Percentiles rank a stretch among this genome's conserved stretches.
phyloP scores from a whole-genome alignment of 2,329 filamentous ascomycete species.

The Aureobasidium sp. region DNA sequence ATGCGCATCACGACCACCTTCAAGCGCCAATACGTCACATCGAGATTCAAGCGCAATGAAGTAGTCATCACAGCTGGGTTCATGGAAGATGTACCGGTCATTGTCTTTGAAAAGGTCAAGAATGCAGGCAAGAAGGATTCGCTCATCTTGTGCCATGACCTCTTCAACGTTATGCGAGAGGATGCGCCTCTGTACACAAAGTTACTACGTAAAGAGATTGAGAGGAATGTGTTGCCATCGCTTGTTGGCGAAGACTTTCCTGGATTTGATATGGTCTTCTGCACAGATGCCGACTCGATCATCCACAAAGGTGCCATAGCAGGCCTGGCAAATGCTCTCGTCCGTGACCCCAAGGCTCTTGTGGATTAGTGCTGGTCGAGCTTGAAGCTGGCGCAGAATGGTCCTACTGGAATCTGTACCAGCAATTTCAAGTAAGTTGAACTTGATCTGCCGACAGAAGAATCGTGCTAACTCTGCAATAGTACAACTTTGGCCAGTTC shows the following conservation, averaged over 20 bases:
- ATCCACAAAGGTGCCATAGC: slow-evolving; percentile 19
- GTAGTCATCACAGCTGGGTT: slow-evolving; percentile 19
- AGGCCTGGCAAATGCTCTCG: slow-evolving; percentile 16
- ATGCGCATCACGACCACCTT: slow-evolving; percentile 18
- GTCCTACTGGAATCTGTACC: slow-evolving; percentile 20
- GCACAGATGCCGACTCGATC: slow-evolving; percentile 18
- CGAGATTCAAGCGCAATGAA: slow-evolving; percentile 16
- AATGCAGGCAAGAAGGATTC: slow-evolving; percentile 20
- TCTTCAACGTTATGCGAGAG: slow-evolving; percentile 18
- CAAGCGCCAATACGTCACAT: slow-evolving; percentile 16
- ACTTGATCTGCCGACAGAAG: background rate
- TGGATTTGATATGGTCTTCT: slow-evolving; percentile 19
- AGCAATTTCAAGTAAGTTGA: slow-evolving; percentile 17
- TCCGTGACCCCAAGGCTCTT: slow-evolving; percentile 17
- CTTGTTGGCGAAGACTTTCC: slow-evolving; percentile 15
- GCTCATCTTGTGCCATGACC: slow-evolving; percentile 18
- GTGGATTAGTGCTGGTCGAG: slow-evolving; percentile 18
- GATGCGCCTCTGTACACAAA: slow-evolving; percentile 15
- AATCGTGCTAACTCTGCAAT: background rate
- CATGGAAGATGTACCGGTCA: slow-evolving; percentile 19
- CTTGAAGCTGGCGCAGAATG: slow-evolving; percentile 19
- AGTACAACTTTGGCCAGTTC: slow-evolving; percentile 19
- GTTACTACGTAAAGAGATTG: slow-evolving; percentile 16
- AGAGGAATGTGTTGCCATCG: slow-evolving; percentile 15
- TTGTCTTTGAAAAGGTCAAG: slow-evolving; percentile 18